Percentiles rank a stretch among this genome's conserved stretches.
Conservation (phyloP, 2,329 filamentous ascomycete species). For the Colletotrichum lentis region DNA sequence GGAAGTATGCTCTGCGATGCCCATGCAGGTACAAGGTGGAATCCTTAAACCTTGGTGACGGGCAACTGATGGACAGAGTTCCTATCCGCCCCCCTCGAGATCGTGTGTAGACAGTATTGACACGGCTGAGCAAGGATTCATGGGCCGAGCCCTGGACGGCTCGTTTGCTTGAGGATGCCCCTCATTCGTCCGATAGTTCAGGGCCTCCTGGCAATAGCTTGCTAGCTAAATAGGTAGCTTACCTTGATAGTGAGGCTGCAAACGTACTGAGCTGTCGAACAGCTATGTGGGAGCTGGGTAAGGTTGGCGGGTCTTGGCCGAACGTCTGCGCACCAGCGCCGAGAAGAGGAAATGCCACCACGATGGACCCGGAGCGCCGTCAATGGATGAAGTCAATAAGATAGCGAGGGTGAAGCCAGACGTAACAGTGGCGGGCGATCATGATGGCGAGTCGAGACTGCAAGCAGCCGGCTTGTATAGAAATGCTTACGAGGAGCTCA, state of each 20-base stretch:
- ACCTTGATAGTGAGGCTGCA: background rate
- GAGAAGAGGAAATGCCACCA: background rate
- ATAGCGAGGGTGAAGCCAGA: background rate
- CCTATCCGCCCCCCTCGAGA: background rate
- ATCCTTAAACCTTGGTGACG: background rate
- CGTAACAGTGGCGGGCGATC: slow-evolving; percentile 1
- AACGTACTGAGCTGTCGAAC: slow-evolving; percentile 6
- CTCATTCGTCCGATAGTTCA: slow-evolving; percentile 9
- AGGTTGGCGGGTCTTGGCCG: background rate
- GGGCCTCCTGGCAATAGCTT: background rate
- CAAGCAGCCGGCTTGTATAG: slow-evolving; percentile 3
- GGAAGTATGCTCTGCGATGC: background rate
- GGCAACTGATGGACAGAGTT: slow-evolving; percentile 8
- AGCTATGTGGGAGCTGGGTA: background rate
- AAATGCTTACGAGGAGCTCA: background rate
- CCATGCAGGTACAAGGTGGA: slow-evolving; percentile 20
- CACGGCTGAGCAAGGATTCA: background rate
- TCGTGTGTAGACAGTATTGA: slow-evolving; percentile 10
- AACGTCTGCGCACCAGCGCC: background rate
- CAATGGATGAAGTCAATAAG: background rate
- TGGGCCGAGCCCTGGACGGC: background rate
- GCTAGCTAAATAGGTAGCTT: background rate
- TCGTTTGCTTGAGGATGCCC: background rate
- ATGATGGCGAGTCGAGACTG: slow-evolving; percentile 8
- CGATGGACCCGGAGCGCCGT: background rate